Evolutionary conservation across 306 rosid genomes (phyloP), one percentile per base, ranked within the genome.

Genomic region (Castanospermum australe): DNA sequence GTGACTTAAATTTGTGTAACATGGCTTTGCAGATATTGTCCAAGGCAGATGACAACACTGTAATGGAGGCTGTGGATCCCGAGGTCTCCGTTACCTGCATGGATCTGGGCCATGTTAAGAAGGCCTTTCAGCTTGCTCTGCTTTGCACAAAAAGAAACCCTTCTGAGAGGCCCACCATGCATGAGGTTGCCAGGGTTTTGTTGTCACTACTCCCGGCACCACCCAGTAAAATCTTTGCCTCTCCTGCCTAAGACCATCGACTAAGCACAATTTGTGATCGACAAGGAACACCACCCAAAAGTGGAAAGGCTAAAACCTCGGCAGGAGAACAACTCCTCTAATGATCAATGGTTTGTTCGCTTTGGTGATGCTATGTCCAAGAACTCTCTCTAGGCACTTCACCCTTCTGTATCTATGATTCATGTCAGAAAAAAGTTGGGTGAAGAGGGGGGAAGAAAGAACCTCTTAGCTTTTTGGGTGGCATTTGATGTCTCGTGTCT

Each of bases 51-150:
- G 85, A 84, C 33, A 87, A 92, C 73, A 92, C 97, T 0, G 90
- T 94, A 28, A 94, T 94, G 99, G 97, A 94, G 22, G 86, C 97
- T 10, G 92, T 91, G 33, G 99, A 92, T 74, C 92, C 93, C 0
- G 99, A 92, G 67, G 97, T 94, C 3, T 88, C 92, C 0, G 80
- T 91, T 2, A 94, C 99, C 8, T 94, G 99, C 88, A 66, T 91
- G 72, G 94, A 94, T 82, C 59, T 83, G 24, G 32, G 79, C 2
- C 92, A 88, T 72, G 97, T 94, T 6, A 87, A 89, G 79, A 94
- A 94, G 75, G 84, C 92, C 5, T 94, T 94, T 84, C 97, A 90
- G 64, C 97, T 94, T 0, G 97, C 97, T 25, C 73, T 94, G 57
- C 89, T 94, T 9, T 94, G 97, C 91, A 86, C 97, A 0, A 94